Evolutionary conservation across 2,329 filamentous ascomycete species (phyloP).

Genomic region (Pseudogymnoascus sp.): DNA sequence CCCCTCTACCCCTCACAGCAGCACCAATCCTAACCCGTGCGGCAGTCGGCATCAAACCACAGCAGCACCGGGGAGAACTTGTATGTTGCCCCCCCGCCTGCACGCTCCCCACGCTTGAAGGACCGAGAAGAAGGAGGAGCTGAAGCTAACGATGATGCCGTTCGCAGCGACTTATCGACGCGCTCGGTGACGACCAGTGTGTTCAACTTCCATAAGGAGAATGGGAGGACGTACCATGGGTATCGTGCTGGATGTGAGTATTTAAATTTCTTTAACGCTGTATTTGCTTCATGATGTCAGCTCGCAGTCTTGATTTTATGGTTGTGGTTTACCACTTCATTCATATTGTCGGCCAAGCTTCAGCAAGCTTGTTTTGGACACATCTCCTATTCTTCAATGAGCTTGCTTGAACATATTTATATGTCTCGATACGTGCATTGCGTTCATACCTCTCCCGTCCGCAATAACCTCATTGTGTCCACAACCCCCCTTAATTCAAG

Average conservation of each 20-base stretch:
- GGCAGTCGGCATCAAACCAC: background rate
- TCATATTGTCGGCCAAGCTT: background rate
- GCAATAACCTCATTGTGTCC: background rate
- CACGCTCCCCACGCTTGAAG: background rate
- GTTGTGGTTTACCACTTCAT: background rate
- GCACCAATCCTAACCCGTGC: background rate
- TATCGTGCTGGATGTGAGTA: slow-evolving; percentile 19
- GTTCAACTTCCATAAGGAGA: slow-evolving; percentile 20
- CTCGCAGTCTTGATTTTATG: background rate
- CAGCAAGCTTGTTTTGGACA: background rate
- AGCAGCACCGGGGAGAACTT: slow-evolving; percentile 3
- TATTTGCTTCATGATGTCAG: background rate
- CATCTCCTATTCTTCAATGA: background rate
- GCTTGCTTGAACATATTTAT: background rate
- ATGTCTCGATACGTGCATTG: background rate
- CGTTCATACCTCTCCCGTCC: too few relatives aligned
- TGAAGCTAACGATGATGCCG: background rate
- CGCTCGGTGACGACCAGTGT: slow-evolving; percentile 14
- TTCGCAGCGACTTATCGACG: slow-evolving; percentile 9
- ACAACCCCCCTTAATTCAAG: background rate
- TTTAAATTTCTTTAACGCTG: background rate
- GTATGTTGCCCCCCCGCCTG: background rate
- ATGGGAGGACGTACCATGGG: slow-evolving; percentile 24
- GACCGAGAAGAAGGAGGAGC: background rate
- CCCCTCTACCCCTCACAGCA: background rate